These are phyloP conservation scores for Geotrichum cucujoidarum DNA, from an alignment of 1,139 yeast genomes.

Conservation along the genomic window DNA sequence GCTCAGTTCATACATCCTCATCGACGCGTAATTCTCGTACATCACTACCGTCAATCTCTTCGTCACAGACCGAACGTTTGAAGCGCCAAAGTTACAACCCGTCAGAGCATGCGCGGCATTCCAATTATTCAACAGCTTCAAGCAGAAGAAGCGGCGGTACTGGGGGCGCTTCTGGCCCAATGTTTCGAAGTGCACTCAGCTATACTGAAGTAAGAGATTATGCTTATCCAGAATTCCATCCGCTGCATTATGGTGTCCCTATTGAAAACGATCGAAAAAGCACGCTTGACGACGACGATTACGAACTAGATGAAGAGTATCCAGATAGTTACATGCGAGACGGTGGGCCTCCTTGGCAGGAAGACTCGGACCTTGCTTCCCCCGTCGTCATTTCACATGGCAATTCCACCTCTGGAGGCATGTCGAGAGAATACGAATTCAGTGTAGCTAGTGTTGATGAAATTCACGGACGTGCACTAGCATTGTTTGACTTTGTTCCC, in stretches of 20 bases:
- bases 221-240: constrained; percentile 66
- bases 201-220: constrained; percentile 60
- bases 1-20: background rate
- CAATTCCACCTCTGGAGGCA: background rate
- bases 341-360: constrained; percentile 37
- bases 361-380: constrained; percentile 31
- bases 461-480: constrained; percentile 64
- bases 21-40: background rate
- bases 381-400: constrained; percentile 29
- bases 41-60: background rate
- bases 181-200: constrained; percentile 31
- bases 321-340: constrained; percentile 21
- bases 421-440: constrained; percentile 30
- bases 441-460: constrained; percentile 39
- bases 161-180: constrained; percentile 1
- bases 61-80: background rate
- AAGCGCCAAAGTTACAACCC: constrained; percentile 3
- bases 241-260: constrained; percentile 56
- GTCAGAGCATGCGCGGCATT: background rate
- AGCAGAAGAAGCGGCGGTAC: background rate
- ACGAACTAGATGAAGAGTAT: constrained; percentile 9
- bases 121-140: background rate
- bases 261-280: constrained; percentile 14
- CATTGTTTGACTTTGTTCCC: constrained; percentile 82
- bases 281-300: background rate